Evolutionary conservation across 208 protist genomes (phyloP).

Genomic region (Tritrichomonas musculus): DNA sequence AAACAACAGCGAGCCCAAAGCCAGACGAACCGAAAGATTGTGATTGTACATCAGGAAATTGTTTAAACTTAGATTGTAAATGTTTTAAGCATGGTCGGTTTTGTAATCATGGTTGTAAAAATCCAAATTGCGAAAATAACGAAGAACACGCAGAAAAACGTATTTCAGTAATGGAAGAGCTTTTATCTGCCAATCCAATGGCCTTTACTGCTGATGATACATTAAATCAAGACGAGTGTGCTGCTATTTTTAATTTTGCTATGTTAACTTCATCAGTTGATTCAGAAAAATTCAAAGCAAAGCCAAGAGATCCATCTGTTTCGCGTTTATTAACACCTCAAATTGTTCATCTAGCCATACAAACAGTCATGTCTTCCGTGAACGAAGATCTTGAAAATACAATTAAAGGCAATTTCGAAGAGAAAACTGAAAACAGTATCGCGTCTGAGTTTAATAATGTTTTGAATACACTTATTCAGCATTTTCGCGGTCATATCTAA

Average conservation of each 20-base stretch:
- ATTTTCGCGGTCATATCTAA: too few species aligned
- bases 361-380: not conserved
- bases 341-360: not conserved
- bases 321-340: not conserved
- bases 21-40: not conserved
- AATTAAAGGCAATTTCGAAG: not conserved
- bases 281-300: not conserved
- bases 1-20: too few species aligned
- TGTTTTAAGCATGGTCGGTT: not conserved
- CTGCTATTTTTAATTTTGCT: not conserved
- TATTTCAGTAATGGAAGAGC: not conserved
- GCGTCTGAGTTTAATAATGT: not conserved
- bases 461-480: not conserved
- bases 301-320: not conserved
- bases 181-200: not conserved
- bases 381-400: not conserved
- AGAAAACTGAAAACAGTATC: not conserved
- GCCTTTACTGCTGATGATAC: not conserved
- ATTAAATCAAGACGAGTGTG: not conserved
- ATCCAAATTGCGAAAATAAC: not conserved
- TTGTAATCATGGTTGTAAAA: not conserved
- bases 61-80: not conserved
- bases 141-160: not conserved
- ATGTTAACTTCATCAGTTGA: not conserved
- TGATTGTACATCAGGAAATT: not conserved